phyloP scores from a whole-genome alignment of 495 filamentous ascomycete genomes.

The Friedmanniomyces simplex region DNA sequence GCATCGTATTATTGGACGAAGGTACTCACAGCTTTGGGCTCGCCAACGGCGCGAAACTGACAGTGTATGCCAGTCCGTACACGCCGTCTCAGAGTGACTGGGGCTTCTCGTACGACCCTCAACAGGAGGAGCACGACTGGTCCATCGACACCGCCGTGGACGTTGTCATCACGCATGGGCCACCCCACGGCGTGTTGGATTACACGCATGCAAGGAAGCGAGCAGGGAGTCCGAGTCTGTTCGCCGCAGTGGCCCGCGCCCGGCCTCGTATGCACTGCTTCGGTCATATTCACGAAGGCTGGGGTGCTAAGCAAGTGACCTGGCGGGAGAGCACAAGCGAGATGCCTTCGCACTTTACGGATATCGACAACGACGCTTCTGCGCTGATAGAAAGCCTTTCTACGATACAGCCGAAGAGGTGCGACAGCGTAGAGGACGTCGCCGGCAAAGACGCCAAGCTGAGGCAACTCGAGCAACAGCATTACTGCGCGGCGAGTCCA shows the following conservation, averaged over 20 bases:
- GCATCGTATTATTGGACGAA: slow-evolving; percentile 58
- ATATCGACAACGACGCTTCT: slow-evolving; percentile 35
- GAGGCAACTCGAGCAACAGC: neutral
- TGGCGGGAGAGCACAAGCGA: slow-evolving; percentile 40
- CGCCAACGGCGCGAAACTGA: slow-evolving; percentile 47
- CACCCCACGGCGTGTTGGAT: slow-evolving; percentile 53
- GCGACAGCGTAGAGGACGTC: neutral
- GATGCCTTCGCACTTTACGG: slow-evolving; percentile 15
- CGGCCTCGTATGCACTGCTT: slow-evolving; percentile 57
- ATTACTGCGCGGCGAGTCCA: slow-evolving; percentile 13
- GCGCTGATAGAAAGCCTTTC: neutral
- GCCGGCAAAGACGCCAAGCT: neutral
- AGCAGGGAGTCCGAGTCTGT: slow-evolving; percentile 48
- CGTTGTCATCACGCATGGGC: slow-evolving; percentile 55
- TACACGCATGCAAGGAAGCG: slow-evolving; percentile 24
- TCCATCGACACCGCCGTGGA: slow-evolving; percentile 33
- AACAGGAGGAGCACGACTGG: slow-evolving; percentile 38
- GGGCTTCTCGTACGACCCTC: slow-evolving; percentile 49
- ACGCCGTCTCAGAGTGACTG: slow-evolving; percentile 48
- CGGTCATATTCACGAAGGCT: slow-evolving; percentile 66
- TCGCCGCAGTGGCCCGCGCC: slow-evolving; percentile 44
- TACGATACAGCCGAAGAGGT: neutral
- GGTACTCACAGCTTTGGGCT: slow-evolving; percentile 47
- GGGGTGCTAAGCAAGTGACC: slow-evolving; percentile 50
- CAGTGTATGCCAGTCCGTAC: slow-evolving; percentile 61